phyloP scores from a whole-genome alignment of 108 stramenopile species.

The Nitzschia sp. region DNA sequence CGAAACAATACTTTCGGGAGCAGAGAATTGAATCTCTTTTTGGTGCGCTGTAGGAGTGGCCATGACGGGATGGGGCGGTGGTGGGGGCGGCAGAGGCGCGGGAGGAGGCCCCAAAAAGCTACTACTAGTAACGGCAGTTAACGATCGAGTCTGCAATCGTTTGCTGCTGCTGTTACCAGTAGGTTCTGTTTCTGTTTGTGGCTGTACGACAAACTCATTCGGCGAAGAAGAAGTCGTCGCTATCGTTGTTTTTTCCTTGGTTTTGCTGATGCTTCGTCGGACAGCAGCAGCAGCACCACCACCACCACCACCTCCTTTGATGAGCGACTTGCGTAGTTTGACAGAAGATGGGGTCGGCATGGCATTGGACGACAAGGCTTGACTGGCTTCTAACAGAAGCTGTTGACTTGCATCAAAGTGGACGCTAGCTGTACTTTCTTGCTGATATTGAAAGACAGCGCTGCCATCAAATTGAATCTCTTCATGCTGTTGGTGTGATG shows the following conservation, averaged over 20 bases:
- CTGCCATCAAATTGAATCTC: conserved; percentile 30
- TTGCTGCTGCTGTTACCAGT: background rate
- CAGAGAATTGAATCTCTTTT: conserved; percentile 15
- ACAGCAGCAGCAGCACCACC: background rate
- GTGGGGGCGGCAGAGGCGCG: background rate
- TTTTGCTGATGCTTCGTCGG: background rate
- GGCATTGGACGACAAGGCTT: conserved; percentile 1
- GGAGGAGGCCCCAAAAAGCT: background rate
- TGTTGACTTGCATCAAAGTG: conserved; percentile 25
- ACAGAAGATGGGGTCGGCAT: conserved; percentile 4
- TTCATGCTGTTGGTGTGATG: background rate
- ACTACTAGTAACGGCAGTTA: background rate
- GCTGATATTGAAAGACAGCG: background rate
- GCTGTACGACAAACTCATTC: background rate
- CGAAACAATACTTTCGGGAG: background rate
- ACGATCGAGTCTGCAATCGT: background rate
- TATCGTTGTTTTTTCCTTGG: background rate
- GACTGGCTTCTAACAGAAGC: conserved; percentile 10
- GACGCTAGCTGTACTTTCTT: background rate
- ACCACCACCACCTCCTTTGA: background rate
- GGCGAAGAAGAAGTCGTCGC: background rate
- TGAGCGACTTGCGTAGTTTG: conserved; percentile 18
- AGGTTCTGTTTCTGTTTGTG: background rate
- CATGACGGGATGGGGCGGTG: background rate
- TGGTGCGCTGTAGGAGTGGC: background rate